Evolutionary conservation across 2,329 filamentous ascomycete genomes (phyloP).

Genomic region (Byssochlamys sp.): DNA sequence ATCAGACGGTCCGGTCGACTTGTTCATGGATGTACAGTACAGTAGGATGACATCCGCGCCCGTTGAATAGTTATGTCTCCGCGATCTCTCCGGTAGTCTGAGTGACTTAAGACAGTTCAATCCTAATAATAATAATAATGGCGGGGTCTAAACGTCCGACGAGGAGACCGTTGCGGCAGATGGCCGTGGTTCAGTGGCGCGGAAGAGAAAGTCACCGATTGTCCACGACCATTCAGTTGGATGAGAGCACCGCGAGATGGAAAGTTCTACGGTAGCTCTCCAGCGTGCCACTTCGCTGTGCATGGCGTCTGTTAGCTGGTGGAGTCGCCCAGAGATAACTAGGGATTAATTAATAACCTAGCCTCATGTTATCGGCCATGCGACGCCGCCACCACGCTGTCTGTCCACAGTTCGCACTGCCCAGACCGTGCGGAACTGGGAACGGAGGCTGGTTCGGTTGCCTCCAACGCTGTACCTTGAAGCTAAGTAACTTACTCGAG

Average conservation of each 20-base stretch:
- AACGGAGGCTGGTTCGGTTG: not conserved
- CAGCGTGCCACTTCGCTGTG: not conserved
- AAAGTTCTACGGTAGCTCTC: not conserved
- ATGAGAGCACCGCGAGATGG: not conserved
- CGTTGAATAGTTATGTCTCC: not conserved
- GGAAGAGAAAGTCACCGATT: not conserved
- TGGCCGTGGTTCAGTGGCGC: not conserved
- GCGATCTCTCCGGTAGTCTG: constrained; percentile 2
- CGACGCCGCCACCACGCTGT: not conserved
- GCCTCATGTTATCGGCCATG: not conserved
- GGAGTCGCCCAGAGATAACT: not conserved
- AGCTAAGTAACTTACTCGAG: not conserved
- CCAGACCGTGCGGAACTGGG: not conserved
- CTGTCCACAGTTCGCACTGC: not conserved
- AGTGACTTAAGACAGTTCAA: constrained; percentile 5
- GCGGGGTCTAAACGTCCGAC: not conserved
- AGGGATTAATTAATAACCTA: not conserved
- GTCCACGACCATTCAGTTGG: not conserved
- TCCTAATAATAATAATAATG: not conserved
- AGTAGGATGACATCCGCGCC: not conserved
- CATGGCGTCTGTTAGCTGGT: not conserved
- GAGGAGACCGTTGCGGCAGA: not conserved
- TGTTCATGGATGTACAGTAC: no score
- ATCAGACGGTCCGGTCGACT: no score
- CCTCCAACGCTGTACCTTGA: not conserved